A percentile compares a stretch with the other conserved stretches of the same genome.
Evolutionary conservation across 169 alveolate genomes (phyloP).

Genomic region (Plasmodium vivax): DNA sequence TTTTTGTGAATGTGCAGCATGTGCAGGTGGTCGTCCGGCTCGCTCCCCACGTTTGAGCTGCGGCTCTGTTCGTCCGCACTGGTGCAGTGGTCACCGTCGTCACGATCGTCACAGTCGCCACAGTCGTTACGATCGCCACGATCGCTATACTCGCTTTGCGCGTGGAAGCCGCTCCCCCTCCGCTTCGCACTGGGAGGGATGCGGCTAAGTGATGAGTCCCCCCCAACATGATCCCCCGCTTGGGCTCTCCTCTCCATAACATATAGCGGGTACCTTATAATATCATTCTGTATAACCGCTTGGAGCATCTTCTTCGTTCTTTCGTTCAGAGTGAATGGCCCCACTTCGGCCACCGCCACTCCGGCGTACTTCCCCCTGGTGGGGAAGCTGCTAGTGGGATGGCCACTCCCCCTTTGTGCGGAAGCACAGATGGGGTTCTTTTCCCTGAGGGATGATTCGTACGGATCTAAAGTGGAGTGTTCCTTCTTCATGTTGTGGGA

Average conservation of each 20-base stretch:
- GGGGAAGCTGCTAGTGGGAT: neutral
- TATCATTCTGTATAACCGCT: constrained; percentile 25
- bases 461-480: neutral
- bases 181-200: neutral
- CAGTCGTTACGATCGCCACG: no score
- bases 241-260: neutral
- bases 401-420: neutral
- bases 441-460: constrained; percentile 4
- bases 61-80: neutral
- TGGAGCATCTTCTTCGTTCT: constrained; percentile 42
- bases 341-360: constrained; percentile 61
- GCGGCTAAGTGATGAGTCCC: neutral
- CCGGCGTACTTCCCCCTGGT: constrained; percentile 4
- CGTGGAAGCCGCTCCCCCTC: neutral
- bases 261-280: constrained; percentile 47
- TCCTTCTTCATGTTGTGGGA: neutral
- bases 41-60: constrained; percentile 23
- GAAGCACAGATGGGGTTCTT: neutral
- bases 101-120: no score
- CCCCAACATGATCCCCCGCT: neutral
- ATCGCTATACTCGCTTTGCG: neutral
- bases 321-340: constrained; percentile 31
- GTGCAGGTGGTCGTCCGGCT: constrained; percentile 14
- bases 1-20: constrained; percentile 52
- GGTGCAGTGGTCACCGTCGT: neutral